Conservation (phyloP, 306 rosid genomes). For the Cicer chorassanicum region DNA sequence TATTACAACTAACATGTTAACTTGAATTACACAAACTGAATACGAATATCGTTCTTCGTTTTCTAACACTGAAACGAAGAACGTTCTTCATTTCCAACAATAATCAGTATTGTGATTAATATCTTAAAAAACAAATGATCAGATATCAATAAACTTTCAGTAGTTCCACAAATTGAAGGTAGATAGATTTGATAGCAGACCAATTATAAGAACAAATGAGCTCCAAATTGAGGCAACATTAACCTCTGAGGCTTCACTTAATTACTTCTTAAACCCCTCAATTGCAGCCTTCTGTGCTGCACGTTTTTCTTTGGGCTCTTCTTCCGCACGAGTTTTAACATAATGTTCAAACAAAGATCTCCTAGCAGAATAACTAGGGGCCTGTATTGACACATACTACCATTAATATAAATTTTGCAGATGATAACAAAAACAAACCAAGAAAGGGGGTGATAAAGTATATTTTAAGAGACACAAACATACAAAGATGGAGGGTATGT, state of each 20-base stretch:
- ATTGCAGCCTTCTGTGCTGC: slow-evolving; percentile 94
- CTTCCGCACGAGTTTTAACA: slow-evolving; percentile 97
- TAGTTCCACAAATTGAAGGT: slow-evolving; percentile 35
- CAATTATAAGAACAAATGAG: slow-evolving; percentile 33
- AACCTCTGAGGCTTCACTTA: slow-evolving; percentile 83
- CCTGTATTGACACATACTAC: slow-evolving; percentile 58
- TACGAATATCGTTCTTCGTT: too few relatives aligned
- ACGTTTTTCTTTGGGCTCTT: slow-evolving; percentile 92
- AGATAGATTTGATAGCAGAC: slow-evolving; percentile 29
- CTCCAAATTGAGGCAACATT: slow-evolving; percentile 38
- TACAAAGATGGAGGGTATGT: slow-evolving; percentile 2
- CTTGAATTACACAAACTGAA: too few relatives aligned
- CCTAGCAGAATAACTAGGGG: slow-evolving; percentile 92
- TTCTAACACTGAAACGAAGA: too few relatives aligned
- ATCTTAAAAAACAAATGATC: slow-evolving; percentile 59
- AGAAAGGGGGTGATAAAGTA: background rate
- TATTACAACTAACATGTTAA: too few relatives aligned
- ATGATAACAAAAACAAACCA: slow-evolving; percentile 2
- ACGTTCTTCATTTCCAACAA: too few relatives aligned
- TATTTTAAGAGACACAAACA: background rate
- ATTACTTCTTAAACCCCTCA: slow-evolving; percentile 82
- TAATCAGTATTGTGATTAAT: slow-evolving; percentile 71
- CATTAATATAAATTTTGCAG: slow-evolving; percentile 37
- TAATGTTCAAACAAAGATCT: slow-evolving; percentile 95
- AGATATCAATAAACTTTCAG: slow-evolving; percentile 29